Conservation (phyloP, 148 eudicot species). For the Rhododendron mucronatum region DNA sequence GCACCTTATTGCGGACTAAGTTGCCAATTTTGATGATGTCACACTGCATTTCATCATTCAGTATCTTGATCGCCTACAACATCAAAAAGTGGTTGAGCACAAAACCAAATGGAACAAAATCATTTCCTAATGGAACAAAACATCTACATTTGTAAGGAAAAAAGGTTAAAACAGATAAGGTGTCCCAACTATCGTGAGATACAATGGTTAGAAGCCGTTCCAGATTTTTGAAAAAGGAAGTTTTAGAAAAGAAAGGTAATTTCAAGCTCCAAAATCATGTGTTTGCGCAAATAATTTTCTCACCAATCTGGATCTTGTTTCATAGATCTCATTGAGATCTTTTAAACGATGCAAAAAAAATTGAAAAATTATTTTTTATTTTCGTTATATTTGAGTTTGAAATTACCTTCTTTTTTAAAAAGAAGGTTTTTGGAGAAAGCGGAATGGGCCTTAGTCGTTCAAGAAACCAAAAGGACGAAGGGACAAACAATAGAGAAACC, state of each 20-base stretch:
- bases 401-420: too few relatives aligned
- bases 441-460: too few relatives aligned
- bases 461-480: neutral
- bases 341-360: too few relatives aligned
- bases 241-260: too few relatives aligned
- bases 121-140: neutral
- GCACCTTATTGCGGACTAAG: slow-evolving; percentile 83
- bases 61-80: slow-evolving; percentile 70
- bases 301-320: too few relatives aligned
- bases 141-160: neutral
- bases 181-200: neutral
- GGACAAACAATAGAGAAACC: neutral
- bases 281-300: too few relatives aligned
- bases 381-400: too few relatives aligned
- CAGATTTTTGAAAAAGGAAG: too few relatives aligned
- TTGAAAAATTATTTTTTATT: too few relatives aligned
- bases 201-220: neutral
- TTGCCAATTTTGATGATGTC: slow-evolving; percentile 84
- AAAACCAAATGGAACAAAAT: neutral
- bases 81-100: slow-evolving; percentile 7
- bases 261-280: too few relatives aligned
- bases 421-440: too few relatives aligned
- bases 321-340: too few relatives aligned
- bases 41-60: slow-evolving; percentile 93
- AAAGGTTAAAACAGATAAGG: neutral